Base-by-base conservation (phyloP, 345 rosid species). In the Carallia pectinifolia region DNA sequence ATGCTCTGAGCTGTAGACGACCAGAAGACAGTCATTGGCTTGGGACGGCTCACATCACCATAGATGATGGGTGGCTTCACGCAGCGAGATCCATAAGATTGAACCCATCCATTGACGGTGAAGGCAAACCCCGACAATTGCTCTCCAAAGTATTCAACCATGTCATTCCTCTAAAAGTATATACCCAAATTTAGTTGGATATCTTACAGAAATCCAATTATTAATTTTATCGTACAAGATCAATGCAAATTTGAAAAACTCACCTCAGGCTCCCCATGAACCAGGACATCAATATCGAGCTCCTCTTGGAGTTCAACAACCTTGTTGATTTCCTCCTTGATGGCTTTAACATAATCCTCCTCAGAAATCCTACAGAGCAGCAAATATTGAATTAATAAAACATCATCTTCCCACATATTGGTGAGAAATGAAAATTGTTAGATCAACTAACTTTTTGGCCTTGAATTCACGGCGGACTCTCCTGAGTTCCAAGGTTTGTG, bases 101-200 rank as follows among this genome's bases (percentile, higher is more conserved):
- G 98, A 70, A 94, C 98, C 98, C 98, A 94, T 13, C 98, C 97
- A 34, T 91, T 94, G 60, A 83, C 97, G 54, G 95, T 87, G 88
- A 94, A 94, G 73, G 93, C 96, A 55, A 94, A 91, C 54, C 98
- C 97, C 0, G 98, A 94, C 69, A 94, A 66, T 72, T 94, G 98
- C 86, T 91, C 97, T 56, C 98, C 98, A 40, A 91, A 93, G 93
- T 93, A 93, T 83, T 93, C 98, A 82, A 94, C 98, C 98, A 94
- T 94, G 72, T 91, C 97, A 67, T 94, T 94, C 73, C 97, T 94
- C 97, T 91, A 61, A 85, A 84, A 50, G 8, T 40, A 81, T 61
- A 65, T 61, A 34, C 8, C 31, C 47, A 29, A 15, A 29, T 31
- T 40, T 69, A 68, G 60, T 62, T 29, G 34, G 64, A 50, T 33